A percentile compares a stretch with the other conserved stretches of the same genome.
phyloP scores from a whole-genome alignment of 768 basidiomycete genomes.

The Tricholoma sp. region DNA sequence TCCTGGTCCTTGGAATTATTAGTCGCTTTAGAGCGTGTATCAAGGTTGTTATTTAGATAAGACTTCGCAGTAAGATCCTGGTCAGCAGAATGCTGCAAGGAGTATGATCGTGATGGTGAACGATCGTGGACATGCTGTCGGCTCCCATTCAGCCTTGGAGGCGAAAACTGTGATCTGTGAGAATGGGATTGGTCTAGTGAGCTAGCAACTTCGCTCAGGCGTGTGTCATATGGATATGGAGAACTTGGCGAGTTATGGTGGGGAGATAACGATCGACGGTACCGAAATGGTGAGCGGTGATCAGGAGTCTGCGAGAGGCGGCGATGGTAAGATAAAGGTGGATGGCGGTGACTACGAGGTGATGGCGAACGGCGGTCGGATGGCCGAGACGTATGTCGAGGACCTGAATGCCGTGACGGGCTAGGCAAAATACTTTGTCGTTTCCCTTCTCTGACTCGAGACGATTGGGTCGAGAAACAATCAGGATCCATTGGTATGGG shows the following conservation, averaged over 20 bases:
- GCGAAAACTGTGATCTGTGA: background rate
- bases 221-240: background rate
- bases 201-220: background rate
- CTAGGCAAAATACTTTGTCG: slow-evolving; percentile 1
- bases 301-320: slow-evolving; percentile 3
- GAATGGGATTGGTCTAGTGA: background rate
- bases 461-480: slow-evolving; percentile 5
- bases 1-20: background rate
- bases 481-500: slow-evolving; percentile 14
- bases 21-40: background rate
- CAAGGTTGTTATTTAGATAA: background rate
- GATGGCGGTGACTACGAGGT: background rate
- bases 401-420: slow-evolving; percentile 2
- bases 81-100: background rate
- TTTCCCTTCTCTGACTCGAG: background rate
- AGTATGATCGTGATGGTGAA: background rate
- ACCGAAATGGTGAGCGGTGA: background rate
- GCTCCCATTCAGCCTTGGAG: background rate
- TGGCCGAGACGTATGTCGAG: slow-evolving; percentile 2
- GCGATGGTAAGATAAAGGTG: background rate
- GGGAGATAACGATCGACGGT: background rate
- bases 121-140: background rate
- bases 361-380: background rate
- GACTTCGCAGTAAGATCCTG: background rate
- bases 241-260: background rate